Evolutionary conservation across 2,329 filamentous ascomycete species (phyloP).

Genomic region (Neofusicoccum umdonicola): DNA sequence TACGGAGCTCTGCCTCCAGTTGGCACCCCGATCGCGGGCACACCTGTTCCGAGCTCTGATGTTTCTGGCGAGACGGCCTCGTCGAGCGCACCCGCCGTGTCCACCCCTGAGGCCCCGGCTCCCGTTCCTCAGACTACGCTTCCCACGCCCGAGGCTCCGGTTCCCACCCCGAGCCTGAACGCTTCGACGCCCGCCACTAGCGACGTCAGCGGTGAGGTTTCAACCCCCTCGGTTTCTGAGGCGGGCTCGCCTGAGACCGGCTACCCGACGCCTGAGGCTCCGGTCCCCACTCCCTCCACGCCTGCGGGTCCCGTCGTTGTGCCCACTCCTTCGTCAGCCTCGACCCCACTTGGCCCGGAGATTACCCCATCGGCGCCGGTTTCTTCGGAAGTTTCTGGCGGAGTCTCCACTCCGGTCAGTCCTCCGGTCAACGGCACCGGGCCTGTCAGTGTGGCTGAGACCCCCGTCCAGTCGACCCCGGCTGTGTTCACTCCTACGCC

Average conservation of each 20-base stretch:
- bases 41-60: neutral
- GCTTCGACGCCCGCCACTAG: neutral
- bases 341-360: neutral
- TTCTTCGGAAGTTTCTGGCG: neutral
- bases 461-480: neutral
- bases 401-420: neutral
- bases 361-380: neutral
- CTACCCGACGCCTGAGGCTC: too few relatives aligned
- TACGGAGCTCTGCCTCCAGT: neutral
- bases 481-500: neutral
- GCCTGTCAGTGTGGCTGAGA: neutral
- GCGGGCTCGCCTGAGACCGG: neutral
- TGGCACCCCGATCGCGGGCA: neutral
- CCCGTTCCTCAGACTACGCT: neutral
- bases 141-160: neutral
- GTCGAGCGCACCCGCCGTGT: neutral
- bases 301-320: neutral
- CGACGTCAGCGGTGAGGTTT: neutral
- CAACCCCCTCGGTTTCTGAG: conserved; percentile 6
- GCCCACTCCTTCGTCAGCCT: neutral
- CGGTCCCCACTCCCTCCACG: neutral
- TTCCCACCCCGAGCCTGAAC: neutral
- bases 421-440: neutral
- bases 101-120: neutral
- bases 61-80: neutral